A percentile compares a stretch with the other conserved stretches of the same genome.
These are phyloP conservation scores for Cystobasidium tubakii DNA, from an alignment of 768 basidiomycete genomes.

Conservation along the genomic window DNA sequence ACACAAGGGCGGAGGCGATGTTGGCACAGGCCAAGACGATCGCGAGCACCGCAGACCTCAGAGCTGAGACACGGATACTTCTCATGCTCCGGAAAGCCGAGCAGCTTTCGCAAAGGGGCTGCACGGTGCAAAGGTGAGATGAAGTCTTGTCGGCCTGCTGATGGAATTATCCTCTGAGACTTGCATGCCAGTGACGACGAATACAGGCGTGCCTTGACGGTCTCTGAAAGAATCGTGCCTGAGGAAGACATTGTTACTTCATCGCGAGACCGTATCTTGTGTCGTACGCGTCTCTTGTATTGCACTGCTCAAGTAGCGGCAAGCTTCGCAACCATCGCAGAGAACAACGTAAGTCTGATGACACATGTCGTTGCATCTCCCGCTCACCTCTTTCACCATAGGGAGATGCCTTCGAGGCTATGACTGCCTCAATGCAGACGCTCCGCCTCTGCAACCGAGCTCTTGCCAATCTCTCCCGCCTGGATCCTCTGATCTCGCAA, in stretches of 20 bases:
- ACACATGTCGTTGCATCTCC: constrained; percentile 36
- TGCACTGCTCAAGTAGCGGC: constrained; percentile 66
- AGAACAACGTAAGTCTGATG: constrained; percentile 64
- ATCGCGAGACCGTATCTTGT: constrained; percentile 58
- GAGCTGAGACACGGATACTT: constrained; percentile 49
- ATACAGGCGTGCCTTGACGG: constrained; percentile 40
- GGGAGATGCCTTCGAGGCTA: constrained; percentile 54
- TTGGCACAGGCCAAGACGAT: constrained; percentile 58
- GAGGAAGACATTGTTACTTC: constrained; percentile 55
- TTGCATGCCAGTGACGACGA: constrained; percentile 36
- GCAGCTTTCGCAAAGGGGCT: constrained; percentile 59
- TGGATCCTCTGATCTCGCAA: constrained; percentile 33
- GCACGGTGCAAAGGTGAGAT: constrained; percentile 59
- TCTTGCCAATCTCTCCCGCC: constrained; percentile 46
- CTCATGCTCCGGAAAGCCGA: constrained; percentile 66
- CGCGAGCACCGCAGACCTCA: constrained; percentile 49
- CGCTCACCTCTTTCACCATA: constrained; percentile 58
- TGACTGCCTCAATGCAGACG: constrained; percentile 49
- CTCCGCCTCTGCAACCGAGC: constrained; percentile 40
- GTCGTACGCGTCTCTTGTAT: constrained; percentile 60
- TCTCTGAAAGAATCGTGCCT: constrained; percentile 53
- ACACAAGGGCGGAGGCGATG: constrained; percentile 61
- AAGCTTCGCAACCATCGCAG: constrained; percentile 65
- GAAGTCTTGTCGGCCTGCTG: too few relatives aligned
- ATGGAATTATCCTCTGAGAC: background rate